phyloP scores from a whole-genome alignment of 331 rosid genomes.

The Spiraea crenata region DNA sequence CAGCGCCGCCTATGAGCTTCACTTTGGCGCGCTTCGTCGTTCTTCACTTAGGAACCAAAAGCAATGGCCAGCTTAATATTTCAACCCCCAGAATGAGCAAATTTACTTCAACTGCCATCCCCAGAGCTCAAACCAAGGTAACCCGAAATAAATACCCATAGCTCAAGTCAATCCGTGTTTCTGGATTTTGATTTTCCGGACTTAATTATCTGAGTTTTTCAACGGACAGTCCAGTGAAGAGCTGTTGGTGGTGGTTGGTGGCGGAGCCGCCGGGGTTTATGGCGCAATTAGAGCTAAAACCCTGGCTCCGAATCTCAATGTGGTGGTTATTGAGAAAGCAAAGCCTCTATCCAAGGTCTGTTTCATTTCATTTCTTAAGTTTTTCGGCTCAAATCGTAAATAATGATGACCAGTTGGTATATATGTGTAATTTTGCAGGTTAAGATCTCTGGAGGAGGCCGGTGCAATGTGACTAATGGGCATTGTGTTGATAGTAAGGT shows the following conservation, averaged over 20 bases:
- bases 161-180: not conserved
- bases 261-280: slow-evolving; percentile 93
- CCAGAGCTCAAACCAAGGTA: slow-evolving; percentile 47
- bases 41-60: slow-evolving; percentile 18
- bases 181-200: not conserved
- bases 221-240: slow-evolving; percentile 54
- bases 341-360: slow-evolving; percentile 81
- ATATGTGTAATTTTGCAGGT: slow-evolving; percentile 46
- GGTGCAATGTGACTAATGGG: slow-evolving; percentile 96
- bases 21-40: slow-evolving; percentile 36
- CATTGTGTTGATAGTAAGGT: slow-evolving; percentile 69
- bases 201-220: not conserved
- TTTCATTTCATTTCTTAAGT: not conserved
- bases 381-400: not conserved
- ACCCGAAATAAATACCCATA: not conserved
- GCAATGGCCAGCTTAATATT: slow-evolving; percentile 13
- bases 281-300: slow-evolving; percentile 91
- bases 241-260: slow-evolving; percentile 82
- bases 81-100: slow-evolving; percentile 22
- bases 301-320: slow-evolving; percentile 67
- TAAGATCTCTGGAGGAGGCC: slow-evolving; percentile 88
- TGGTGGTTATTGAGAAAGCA: slow-evolving; percentile 72
- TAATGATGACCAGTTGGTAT: not conserved
- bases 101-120: slow-evolving; percentile 30
- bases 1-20: slow-evolving; percentile 26